These are phyloP conservation scores for Aspergillus baeticus DNA, from an alignment of 495 filamentous ascomycete genomes.

Conservation along the genomic window DNA sequence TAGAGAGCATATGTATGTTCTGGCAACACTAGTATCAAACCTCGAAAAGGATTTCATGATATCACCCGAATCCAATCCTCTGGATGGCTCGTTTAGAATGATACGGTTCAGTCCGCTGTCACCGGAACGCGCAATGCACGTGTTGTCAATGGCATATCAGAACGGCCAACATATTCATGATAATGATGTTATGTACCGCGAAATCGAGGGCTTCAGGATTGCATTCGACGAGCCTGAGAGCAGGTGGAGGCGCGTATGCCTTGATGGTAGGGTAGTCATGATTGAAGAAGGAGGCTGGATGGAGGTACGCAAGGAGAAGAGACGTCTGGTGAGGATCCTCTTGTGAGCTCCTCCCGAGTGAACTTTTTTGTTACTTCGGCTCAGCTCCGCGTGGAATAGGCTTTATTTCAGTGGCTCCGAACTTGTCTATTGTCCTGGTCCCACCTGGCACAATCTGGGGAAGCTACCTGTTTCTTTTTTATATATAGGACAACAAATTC, in stretches of 20 bases:
- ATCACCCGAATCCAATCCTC: constrained; percentile 62
- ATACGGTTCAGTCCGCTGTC: constrained; percentile 69
- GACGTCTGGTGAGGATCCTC: constrained; percentile 24
- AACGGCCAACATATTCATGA: constrained; percentile 68
- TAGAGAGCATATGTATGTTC: constrained; percentile 66
- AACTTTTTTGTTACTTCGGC: no score
- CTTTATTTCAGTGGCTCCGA: no score
- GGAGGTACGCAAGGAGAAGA: constrained; percentile 50
- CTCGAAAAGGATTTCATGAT: constrained; percentile 80
- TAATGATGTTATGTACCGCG: constrained; percentile 61
- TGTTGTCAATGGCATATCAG: constrained; percentile 75
- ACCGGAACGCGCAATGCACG: constrained; percentile 63
- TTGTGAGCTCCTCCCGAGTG: neutral
- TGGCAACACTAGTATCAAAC: constrained; percentile 72
- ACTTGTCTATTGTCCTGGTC: no score
- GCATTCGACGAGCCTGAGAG: constrained; percentile 60
- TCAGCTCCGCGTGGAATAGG: no score
- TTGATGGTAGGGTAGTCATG: constrained; percentile 83
- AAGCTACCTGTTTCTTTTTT: no score
- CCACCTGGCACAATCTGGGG: no score
- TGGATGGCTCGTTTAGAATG: constrained; percentile 65
- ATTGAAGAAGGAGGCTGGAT: constrained; percentile 71
- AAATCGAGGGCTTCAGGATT: constrained; percentile 61
- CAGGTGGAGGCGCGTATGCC: constrained; percentile 78
- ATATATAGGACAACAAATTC: no score